A percentile compares a stretch with the other conserved stretches of the same genome.
phyloP scores from a whole-genome alignment of 371 early-diverging fungal genomes.

The Apophysomyces trapeziformis region DNA sequence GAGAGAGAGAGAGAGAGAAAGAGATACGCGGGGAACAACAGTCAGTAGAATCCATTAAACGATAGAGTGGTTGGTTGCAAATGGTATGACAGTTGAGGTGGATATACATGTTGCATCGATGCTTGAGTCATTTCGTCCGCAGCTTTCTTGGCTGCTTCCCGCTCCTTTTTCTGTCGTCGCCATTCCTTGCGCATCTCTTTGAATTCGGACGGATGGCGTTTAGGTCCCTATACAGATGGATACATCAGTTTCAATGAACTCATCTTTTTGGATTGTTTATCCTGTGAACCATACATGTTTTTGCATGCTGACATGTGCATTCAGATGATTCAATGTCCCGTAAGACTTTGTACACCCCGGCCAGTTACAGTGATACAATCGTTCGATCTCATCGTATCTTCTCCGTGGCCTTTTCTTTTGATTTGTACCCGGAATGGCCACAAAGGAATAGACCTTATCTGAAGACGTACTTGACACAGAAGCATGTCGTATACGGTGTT shows the following conservation, averaged over 20 bases:
- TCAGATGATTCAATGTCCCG: slow-evolving; percentile 66
- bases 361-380: slow-evolving; percentile 58
- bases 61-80: slow-evolving; percentile 3
- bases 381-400: slow-evolving; percentile 63
- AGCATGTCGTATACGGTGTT: slow-evolving; percentile 11
- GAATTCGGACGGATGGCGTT: slow-evolving; percentile 46
- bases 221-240: slow-evolving; percentile 30
- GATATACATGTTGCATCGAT: slow-evolving; percentile 8
- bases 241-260: not conserved
- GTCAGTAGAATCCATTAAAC: slow-evolving; percentile 4
- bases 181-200: slow-evolving; percentile 56
- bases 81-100: slow-evolving; percentile 7
- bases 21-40: not conserved
- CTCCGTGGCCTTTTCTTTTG: slow-evolving; percentile 61
- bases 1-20: no score
- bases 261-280: not conserved
- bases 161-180: slow-evolving; percentile 49
- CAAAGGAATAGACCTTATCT: slow-evolving; percentile 52
- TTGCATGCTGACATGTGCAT: slow-evolving; percentile 65
- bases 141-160: slow-evolving; percentile 30
- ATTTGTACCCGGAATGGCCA: slow-evolving; percentile 49
- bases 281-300: slow-evolving; percentile 43
- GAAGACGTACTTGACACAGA: slow-evolving; percentile 15
- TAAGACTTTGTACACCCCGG: slow-evolving; percentile 60
- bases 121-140: slow-evolving; percentile 14